Evolutionary conservation across 768 basidiomycete species (phyloP).

Genomic region (Pisolithus microcarpus): DNA sequence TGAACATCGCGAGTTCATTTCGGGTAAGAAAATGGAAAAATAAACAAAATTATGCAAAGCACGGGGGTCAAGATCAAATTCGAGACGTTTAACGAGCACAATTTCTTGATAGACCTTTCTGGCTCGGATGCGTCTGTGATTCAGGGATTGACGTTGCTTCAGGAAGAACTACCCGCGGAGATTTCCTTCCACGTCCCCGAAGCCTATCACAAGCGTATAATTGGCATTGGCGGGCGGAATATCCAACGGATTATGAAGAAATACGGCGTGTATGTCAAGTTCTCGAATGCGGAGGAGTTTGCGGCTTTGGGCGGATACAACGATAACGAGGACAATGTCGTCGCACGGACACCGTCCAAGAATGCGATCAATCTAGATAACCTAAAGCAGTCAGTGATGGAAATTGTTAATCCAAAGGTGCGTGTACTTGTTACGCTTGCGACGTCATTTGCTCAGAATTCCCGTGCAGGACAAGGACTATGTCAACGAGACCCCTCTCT

Average conservation of each 20-base stretch:
- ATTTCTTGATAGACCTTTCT: constrained; percentile 88
- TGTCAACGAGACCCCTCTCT: constrained; percentile 83
- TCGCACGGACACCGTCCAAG: constrained; percentile 97
- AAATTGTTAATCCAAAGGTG: constrained; percentile 94
- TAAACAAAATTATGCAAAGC: constrained; percentile 99
- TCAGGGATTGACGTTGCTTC: constrained; percentile 80
- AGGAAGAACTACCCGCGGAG: constrained; percentile 97
- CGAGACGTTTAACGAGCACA: constrained; percentile 95
- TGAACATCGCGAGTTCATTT: constrained; percentile 97
- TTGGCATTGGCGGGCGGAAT: constrained; percentile 94
- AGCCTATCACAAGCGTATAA: constrained; percentile 97
- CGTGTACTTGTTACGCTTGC: constrained; percentile 10
- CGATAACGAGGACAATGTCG: constrained; percentile 97
- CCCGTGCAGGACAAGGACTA: constrained; percentile 85
- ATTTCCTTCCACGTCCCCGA: constrained; percentile 99
- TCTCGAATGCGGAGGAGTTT: constrained; percentile 96
- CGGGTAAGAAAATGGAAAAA: constrained; percentile 99
- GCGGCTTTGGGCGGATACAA: constrained; percentile 90
- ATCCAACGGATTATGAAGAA: constrained; percentile 99
- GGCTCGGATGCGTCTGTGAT: constrained; percentile 80
- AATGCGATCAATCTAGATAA: constrained; percentile 93
- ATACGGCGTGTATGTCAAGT: constrained; percentile 99
- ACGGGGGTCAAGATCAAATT: constrained; percentile 98
- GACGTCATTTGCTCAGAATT: background rate
- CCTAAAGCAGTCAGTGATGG: constrained; percentile 94